Base-by-base conservation (phyloP, 805 yeast species). In the Saturnispora gosingensis region DNA sequence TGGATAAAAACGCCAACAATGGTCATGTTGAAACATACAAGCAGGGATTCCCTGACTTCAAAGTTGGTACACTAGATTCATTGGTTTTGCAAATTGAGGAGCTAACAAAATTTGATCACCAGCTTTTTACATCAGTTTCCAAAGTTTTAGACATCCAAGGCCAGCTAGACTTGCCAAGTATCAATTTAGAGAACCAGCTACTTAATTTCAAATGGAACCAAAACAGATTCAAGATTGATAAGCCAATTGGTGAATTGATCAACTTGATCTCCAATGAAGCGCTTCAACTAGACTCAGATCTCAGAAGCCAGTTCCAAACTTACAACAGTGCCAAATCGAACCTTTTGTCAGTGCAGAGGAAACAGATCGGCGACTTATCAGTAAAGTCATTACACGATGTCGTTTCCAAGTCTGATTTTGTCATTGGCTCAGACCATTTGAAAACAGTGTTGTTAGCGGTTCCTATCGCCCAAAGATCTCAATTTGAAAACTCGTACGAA, bases 21-120 rank as follows among this genome's bases (percentile, higher is more conserved):
- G 90, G 89, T 20, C 75, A 72, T 58, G 74, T 77, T 40, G 81
- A 78, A 46, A 72, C 87, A 34, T 67, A 74, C 50, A 71, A 75
- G 51, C 78, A 85, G 53, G 71, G 73, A 35, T 73, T 89, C 48
- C 98, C 98, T 7, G 81, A 76, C 55, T 91, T 93, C 69, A 91
- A 93, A 67, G 88, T 93, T 56, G 97, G 97, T 28, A 90, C 98
- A 11, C 77, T 93, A 63, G 99, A 93, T 68, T 83, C 89, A 30
- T 76, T 93, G 54, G 95, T 93, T 50, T 82, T 85, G 60, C 90
- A 90, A 68, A 81, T 90, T 66, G 99, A 93, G 62, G 98, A 91
- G 62, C 76, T 93, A 53, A 72, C 79, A 42, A 90, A 88, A 65
- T 71, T 83, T 51, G 99, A 93, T 69, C 71, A 72, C n/a, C 93